Evolutionary conservation across 176 grass and related monocot genomes (phyloP).

Genomic region (Zoysia japonica): DNA sequence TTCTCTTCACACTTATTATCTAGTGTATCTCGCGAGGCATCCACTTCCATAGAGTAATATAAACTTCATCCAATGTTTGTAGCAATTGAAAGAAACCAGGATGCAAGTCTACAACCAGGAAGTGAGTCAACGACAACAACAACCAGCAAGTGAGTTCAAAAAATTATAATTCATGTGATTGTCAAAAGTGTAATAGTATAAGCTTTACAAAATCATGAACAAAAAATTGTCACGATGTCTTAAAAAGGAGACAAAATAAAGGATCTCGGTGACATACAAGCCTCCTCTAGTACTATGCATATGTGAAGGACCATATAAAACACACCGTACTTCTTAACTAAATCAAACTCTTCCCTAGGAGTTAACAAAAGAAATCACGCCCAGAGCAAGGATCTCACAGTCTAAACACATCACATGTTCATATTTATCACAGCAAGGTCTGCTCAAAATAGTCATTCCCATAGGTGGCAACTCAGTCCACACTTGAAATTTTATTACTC

Average conservation of each 20-base stretch:
- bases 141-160: conserved; percentile 23
- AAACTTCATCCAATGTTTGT: conserved; percentile 56
- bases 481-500: not conserved
- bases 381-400: not conserved
- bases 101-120: conserved; percentile 33
- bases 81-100: conserved; percentile 29
- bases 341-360: not conserved
- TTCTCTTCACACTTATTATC: conserved; percentile 55
- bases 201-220: conserved; percentile 5
- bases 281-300: not conserved
- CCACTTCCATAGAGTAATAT: conserved; percentile 65
- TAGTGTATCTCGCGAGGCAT: conserved; percentile 33
- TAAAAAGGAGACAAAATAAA: conserved; percentile 25
- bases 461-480: not conserved
- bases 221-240: not conserved
- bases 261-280: conserved; percentile 1
- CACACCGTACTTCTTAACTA: not conserved
- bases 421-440: not conserved
- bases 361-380: not conserved
- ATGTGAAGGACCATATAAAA: not conserved
- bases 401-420: not conserved
- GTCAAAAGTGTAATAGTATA: not conserved
- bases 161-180: conserved; percentile 16
- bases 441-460: conserved; percentile 1
- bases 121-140: not conserved